A percentile compares a stretch with the other conserved stretches of the same genome.
Conservation (phyloP, 331 rosid species). For the Pyracantha coccinea region DNA sequence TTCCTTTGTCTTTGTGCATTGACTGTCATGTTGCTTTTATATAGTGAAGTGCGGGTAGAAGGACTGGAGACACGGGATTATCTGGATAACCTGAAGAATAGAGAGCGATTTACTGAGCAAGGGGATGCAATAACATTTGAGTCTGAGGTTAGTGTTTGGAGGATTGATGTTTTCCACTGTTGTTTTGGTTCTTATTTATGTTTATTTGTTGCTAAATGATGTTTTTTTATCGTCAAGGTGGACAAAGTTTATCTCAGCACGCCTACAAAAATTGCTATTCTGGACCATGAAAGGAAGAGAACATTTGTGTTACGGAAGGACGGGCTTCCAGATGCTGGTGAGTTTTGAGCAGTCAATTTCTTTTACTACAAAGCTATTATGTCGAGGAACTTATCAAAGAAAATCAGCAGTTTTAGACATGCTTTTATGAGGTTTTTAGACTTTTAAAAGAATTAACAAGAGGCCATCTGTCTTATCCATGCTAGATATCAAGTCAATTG, state of each 20-base stretch:
- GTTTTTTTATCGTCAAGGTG: conserved; percentile 37
- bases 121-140: conserved; percentile 78
- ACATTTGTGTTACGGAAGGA: conserved; percentile 65
- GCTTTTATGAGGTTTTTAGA: background rate
- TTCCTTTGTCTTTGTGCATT: background rate
- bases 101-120: conserved; percentile 72
- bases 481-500: background rate
- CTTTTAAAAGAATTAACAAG: background rate
- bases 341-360: conserved; percentile 12
- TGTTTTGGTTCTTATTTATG: conserved; percentile 4
- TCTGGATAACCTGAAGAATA: conserved; percentile 71
- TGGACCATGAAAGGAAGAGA: conserved; percentile 83
- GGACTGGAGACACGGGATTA: conserved; percentile 84
- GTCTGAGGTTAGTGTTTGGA: conserved; percentile 45
- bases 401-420: background rate
- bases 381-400: background rate
- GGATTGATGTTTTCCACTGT: conserved; percentile 6
- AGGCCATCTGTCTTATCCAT: background rate
- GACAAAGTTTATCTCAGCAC: conserved; percentile 65
- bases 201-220: conserved; percentile 2
- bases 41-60: conserved; percentile 81
- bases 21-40: conserved; percentile 10
- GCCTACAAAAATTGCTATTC: conserved; percentile 65
- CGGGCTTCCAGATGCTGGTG: conserved; percentile 90
- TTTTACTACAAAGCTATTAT: background rate